Evolutionary conservation across 2,329 filamentous ascomycete genomes (phyloP).

Genomic region (Waltergamsia citrina): DNA sequence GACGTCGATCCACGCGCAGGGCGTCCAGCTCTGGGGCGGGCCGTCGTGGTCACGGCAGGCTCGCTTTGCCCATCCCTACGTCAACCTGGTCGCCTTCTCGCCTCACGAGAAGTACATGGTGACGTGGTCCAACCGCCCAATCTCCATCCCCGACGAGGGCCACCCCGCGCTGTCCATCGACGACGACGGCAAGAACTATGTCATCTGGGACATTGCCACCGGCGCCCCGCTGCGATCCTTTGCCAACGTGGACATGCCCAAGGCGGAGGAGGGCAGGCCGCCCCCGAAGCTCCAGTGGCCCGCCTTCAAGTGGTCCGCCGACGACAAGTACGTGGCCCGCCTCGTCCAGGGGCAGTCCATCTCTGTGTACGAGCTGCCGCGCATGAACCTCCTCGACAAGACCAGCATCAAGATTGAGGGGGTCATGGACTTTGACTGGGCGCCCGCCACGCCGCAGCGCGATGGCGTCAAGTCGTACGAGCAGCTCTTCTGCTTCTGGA

Average conservation of each 20-base stretch:
- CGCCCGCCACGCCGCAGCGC: slow-evolving; percentile 70
- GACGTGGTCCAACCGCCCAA: slow-evolving; percentile 93
- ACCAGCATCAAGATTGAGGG: slow-evolving; percentile 93
- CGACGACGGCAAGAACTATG: slow-evolving; percentile 98
- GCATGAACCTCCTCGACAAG: slow-evolving; percentile 86
- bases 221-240: slow-evolving; percentile 88
- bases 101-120: slow-evolving; percentile 87
- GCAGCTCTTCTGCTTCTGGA: slow-evolving; percentile 98
- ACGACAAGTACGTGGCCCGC: slow-evolving; percentile 93
- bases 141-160: slow-evolving; percentile 80
- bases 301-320: slow-evolving; percentile 97
- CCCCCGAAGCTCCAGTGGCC: slow-evolving; percentile 91
- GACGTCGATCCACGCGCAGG: slow-evolving; percentile 89
- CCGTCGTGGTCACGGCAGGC: slow-evolving; percentile 81
- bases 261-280: slow-evolving; percentile 49
- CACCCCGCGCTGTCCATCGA: slow-evolving; percentile 78
- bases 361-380: slow-evolving; percentile 80
- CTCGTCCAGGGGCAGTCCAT: slow-evolving; percentile 83
- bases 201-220: slow-evolving; percentile 94
- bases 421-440: slow-evolving; percentile 97
- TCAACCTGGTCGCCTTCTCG: slow-evolving; percentile 94
- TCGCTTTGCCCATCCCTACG: slow-evolving; percentile 89
- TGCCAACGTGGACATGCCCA: slow-evolving; percentile 73
- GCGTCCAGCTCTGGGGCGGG: slow-evolving; percentile 96
- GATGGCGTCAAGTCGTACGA: slow-evolving; percentile 87